These are phyloP conservation scores for Nicotiana noctiflora DNA, from an alignment of 257 asterid genomes.

Conservation along the genomic window DNA sequence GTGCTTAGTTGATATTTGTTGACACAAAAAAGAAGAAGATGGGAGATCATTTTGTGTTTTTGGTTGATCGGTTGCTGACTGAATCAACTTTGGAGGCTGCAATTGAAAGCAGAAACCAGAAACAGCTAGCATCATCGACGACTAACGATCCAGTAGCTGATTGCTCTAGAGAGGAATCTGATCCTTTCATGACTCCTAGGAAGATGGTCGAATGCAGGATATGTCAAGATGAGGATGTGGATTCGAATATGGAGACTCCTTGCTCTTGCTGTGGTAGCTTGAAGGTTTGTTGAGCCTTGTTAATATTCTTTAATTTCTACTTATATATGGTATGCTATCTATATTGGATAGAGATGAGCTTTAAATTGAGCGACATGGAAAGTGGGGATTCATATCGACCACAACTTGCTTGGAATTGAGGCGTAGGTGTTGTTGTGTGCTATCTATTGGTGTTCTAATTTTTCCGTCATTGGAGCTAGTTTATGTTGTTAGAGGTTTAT, in stretches of 20 bases:
- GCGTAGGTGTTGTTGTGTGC: neutral
- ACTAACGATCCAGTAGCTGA: conserved; percentile 25
- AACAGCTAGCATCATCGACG: conserved; percentile 24
- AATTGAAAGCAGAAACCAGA: conserved; percentile 51
- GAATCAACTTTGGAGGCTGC: conserved; percentile 96
- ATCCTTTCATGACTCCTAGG: conserved; percentile 41
- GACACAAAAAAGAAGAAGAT: conserved; percentile 17
- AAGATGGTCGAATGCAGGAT: conserved; percentile 89
- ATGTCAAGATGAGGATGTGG: conserved; percentile 89
- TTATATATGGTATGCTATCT: neutral
- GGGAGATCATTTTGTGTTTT: conserved; percentile 97
- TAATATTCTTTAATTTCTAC: neutral
- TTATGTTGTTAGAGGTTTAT: neutral
- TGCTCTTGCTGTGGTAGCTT: conserved; percentile 97
- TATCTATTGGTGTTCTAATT: neutral
- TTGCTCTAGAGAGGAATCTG: conserved; percentile 30
- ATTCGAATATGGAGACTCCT: conserved; percentile 83
- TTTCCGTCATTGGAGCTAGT: neutral
- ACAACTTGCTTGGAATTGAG: neutral
- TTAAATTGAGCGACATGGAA: neutral
- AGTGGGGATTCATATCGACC: neutral
- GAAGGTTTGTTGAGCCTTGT: conserved; percentile 48
- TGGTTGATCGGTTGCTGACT: conserved; percentile 91
- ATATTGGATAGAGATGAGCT: neutral
- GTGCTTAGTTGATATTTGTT: neutral